These are phyloP conservation scores for Trichoderma parareesei DNA, from an alignment of 495 filamentous ascomycete species.

Conservation along the genomic window DNA sequence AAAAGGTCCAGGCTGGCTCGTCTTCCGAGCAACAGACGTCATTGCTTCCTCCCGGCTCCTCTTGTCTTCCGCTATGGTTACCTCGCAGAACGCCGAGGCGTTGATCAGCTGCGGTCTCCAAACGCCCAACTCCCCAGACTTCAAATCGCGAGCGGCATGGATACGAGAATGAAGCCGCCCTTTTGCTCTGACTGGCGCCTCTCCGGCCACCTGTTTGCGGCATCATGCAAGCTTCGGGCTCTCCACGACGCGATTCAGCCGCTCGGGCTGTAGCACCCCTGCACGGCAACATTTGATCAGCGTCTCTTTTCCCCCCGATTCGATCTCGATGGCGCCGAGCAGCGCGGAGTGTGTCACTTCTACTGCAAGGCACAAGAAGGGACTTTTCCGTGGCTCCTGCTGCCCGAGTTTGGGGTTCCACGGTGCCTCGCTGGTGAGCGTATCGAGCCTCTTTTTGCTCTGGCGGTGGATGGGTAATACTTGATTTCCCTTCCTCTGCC, in stretches of 20 bases:
- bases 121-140: not conserved
- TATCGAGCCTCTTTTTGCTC: not conserved
- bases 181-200: not conserved
- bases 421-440: not conserved
- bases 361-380: not conserved
- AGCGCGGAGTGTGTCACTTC: not conserved
- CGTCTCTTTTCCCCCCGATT: not conserved
- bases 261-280: not conserved
- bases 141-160: not conserved
- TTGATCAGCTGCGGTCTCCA: not conserved
- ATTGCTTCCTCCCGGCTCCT: not conserved
- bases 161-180: not conserved
- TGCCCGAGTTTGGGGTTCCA: not conserved
- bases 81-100: not conserved
- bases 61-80: not conserved
- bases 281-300: not conserved
- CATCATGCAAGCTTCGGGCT: not conserved
- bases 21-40: not conserved
- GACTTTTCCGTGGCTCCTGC: not conserved
- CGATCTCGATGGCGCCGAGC: not conserved
- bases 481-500: not conserved
- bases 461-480: not conserved
- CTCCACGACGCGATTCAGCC: constrained; percentile 1
- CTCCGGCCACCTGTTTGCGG: not conserved
- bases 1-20: not conserved